These are phyloP conservation scores for Vanilla planifolia DNA, from an alignment of 106 monocot species.

Conservation along the genomic window DNA sequence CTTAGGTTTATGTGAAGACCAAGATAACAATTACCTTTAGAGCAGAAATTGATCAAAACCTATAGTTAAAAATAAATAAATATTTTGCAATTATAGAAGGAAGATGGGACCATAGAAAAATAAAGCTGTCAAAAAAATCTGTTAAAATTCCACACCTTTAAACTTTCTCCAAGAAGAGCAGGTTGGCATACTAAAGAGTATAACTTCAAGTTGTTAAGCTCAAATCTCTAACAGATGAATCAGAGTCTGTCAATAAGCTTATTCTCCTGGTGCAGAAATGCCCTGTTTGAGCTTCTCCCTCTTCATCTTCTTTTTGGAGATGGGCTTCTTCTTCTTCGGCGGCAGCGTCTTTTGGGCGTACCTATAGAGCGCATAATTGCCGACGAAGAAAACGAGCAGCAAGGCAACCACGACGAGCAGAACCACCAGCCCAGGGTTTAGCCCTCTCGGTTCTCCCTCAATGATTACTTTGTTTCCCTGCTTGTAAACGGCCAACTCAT, in stretches of 20 bases:
- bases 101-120: background rate
- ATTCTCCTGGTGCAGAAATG: conserved; percentile 25
- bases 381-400: conserved; percentile 15
- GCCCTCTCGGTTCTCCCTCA: conserved; percentile 15
- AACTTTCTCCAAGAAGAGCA: background rate
- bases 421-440: conserved; percentile 18
- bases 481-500: background rate
- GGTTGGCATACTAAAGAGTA: background rate
- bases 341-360: conserved; percentile 28
- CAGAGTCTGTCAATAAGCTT: background rate
- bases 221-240: background rate
- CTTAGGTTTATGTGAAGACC: background rate
- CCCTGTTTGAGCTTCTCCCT: conserved; percentile 26
- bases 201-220: no score
- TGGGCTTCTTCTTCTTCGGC: conserved; percentile 22
- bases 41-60: no score
- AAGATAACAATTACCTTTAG: no score
- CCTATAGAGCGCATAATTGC: conserved; percentile 21
- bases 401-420: conserved; percentile 17
- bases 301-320: conserved; percentile 26
- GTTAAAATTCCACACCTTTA: background rate
- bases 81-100: no score
- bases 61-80: no score
- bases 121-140: background rate
- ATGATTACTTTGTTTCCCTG: conserved; percentile 12